Base-by-base conservation (phyloP, 257 asterid genomes). In the Catharanthus roseus region DNA sequence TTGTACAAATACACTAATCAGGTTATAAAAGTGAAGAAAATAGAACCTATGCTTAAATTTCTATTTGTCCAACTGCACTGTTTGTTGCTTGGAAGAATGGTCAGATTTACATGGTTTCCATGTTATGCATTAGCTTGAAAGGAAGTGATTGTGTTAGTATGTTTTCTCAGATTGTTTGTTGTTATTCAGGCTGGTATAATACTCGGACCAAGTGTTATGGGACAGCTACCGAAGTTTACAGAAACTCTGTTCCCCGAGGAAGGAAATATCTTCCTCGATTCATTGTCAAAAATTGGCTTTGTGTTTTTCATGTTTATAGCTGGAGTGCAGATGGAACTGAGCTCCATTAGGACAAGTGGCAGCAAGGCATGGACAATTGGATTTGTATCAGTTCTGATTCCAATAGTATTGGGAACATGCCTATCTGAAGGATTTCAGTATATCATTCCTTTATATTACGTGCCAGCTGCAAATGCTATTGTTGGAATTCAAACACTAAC, bases 271-370 rank as follows among this genome's bases (percentile, higher is more conserved):
- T 88, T 77, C 77, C 60, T 92, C 66, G 89, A 85, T 73, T 62
- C 79, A 8, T 77, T 92, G 24, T 83, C 96, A 6, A 92, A 83
- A 81, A 58, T 92, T 11, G 96, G 98, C 49, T 90, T 81, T 75
- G 82, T 90, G 23, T 92, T 86, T 83, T 90, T 86, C 56, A 88
- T 88, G 66, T 92, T 89, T 77, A 85, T 92, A 6, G 72, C 90
- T 38, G 98, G 96, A 24, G 98, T 92, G 49, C 90, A 92, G 71
- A 88, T 92, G 96, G 95, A 92, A 51, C 84, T 95, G 0, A 80
- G 75, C 73, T 78, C 84, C 5, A 86, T 92, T 28, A 69, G 74
- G 42, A 84, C 82, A 51, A 86, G 90, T 0, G 98, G 98, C 15
- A 80, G 58, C 47, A 90, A 82, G 76, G 96, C 96, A 7, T 92